Evolutionary conservation across 2,329 filamentous ascomycete species (phyloP).

Genomic region (Ophiostoma sp.): DNA sequence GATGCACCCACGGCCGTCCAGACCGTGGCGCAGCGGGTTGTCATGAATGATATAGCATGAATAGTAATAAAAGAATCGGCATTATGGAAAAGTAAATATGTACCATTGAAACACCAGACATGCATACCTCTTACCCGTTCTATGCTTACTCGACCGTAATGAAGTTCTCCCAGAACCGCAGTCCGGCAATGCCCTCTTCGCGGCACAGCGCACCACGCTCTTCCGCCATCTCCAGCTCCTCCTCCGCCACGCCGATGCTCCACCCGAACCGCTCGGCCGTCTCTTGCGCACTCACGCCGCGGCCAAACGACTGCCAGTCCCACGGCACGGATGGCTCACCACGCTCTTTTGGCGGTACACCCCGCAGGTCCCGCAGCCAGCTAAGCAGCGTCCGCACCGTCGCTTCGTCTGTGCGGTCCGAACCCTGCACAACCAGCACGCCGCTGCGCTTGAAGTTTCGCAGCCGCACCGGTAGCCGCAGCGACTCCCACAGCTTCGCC

Average conservation of each 20-base stretch:
- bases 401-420: slow-evolving; percentile 83
- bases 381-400: slow-evolving; percentile 69
- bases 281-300: slow-evolving; percentile 84
- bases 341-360: slow-evolving; percentile 46
- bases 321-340: slow-evolving; percentile 50
- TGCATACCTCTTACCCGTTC: not conserved
- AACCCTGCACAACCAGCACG: slow-evolving; percentile 85
- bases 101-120: not conserved
- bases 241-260: slow-evolving; percentile 92
- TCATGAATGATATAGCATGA: too few species aligned
- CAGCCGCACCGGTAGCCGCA: slow-evolving; percentile 79
- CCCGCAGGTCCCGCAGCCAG: slow-evolving; percentile 72
- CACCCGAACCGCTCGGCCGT: slow-evolving; percentile 86
- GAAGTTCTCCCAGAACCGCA: slow-evolving; percentile 87
- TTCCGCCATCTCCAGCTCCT: slow-evolving; percentile 96
- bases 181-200: slow-evolving; percentile 84
- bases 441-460: slow-evolving; percentile 80
- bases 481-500: slow-evolving; percentile 76
- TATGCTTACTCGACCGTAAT: slow-evolving; percentile 5
- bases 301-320: slow-evolving; percentile 73
- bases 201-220: slow-evolving; percentile 81
- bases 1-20: not conserved
- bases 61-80: too few species aligned
- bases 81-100: too few species aligned
- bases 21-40: not conserved